These are phyloP conservation scores for Pichia sp. DNA, from an alignment of 1,139 yeast species.

Conservation along the genomic window DNA sequence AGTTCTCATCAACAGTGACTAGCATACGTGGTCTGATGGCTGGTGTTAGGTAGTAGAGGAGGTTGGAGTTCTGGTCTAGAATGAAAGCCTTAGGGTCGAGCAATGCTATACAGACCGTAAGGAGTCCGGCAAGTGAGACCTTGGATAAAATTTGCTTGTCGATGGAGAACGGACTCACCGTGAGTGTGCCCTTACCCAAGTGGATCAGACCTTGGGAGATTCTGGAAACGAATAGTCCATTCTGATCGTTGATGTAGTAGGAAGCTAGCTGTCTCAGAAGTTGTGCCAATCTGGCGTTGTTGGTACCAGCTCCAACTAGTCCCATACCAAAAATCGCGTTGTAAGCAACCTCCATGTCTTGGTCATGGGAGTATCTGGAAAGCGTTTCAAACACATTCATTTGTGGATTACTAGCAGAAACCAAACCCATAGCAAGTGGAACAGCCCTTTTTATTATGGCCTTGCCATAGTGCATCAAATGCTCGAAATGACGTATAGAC, in stretches of 20 bases:
- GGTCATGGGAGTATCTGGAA: slow-evolving; percentile 94
- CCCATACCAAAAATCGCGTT: slow-evolving; percentile 98
- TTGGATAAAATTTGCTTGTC: slow-evolving; percentile 87
- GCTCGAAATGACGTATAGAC: slow-evolving; percentile 96
- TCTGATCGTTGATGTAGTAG: slow-evolving; percentile 87
- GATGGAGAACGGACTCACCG: slow-evolving; percentile 82
- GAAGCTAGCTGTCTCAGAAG: slow-evolving; percentile 90
- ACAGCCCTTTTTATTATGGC: slow-evolving; percentile 89
- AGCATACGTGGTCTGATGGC: slow-evolving; percentile 93
- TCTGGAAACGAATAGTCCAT: slow-evolving; percentile 87
- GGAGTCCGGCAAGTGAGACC: slow-evolving; percentile 83
- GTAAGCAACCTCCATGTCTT: slow-evolving; percentile 89
- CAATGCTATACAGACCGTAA: slow-evolving; percentile 83
- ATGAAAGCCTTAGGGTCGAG: slow-evolving; percentile 77
- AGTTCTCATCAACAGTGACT: slow-evolving; percentile 84
- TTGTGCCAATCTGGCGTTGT: slow-evolving; percentile 96
- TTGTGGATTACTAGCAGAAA: slow-evolving; percentile 90
- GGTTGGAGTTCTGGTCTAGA: slow-evolving; percentile 52
- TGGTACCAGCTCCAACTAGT: slow-evolving; percentile 96
- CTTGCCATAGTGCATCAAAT: slow-evolving; percentile 96
- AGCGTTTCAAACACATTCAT: slow-evolving; percentile 96
- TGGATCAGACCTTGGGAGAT: slow-evolving; percentile 93
- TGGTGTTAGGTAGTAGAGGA: slow-evolving; percentile 82
- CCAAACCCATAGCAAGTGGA: slow-evolving; percentile 95
- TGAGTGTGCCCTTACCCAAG: slow-evolving; percentile 91